A percentile compares a stretch with the other conserved stretches of the same genome.
These are phyloP conservation scores for Plasmodium chabaudi DNA, from an alignment of 169 alveolate species.

Conservation along the genomic window DNA sequence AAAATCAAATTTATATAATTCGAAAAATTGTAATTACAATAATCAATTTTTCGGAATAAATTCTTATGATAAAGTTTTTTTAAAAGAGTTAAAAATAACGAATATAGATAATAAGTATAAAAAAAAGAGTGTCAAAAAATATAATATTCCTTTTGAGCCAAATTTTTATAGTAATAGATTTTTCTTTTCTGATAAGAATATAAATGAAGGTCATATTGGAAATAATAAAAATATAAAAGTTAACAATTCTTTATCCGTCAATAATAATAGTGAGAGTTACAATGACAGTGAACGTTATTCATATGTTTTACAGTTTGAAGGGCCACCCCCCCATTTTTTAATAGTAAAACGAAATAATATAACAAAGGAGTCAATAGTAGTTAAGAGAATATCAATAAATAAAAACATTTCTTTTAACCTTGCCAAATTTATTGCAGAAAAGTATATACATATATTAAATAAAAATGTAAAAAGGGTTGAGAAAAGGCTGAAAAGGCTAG, in stretches of 20 bases:
- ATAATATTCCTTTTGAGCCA: conserved; percentile 69
- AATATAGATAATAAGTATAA: conserved; percentile 25
- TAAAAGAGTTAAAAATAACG: conserved; percentile 40
- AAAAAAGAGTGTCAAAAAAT: conserved; percentile 37
- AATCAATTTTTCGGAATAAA: conserved; percentile 23
- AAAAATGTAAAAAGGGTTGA: conserved; percentile 37
- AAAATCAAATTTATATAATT: conserved; percentile 1
- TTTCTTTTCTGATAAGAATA: conserved; percentile 59
- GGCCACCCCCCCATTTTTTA: conserved; percentile 73
- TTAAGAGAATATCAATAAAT: conserved; percentile 62
- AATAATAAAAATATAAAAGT: conserved; percentile 21
- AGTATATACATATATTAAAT: conserved; percentile 50
- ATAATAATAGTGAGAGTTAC: conserved; percentile 19
- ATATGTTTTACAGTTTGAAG: conserved; percentile 60
- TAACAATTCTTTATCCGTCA: conserved; percentile 23
- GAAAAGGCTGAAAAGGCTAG: conserved; percentile 26
- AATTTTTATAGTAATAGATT: conserved; percentile 62
- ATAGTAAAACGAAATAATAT: conserved; percentile 20
- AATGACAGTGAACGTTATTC: conserved; percentile 4
- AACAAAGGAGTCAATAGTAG: conserved; percentile 28
- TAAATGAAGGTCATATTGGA: conserved; percentile 13
- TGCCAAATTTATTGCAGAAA: conserved; percentile 68
- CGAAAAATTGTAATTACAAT: conserved; percentile 20
- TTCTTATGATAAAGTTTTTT: conserved; percentile 47
- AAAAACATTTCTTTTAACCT: conserved; percentile 55